Evolutionary conservation across 257 asterid species (phyloP).

Genomic region (Primulina tabacum): DNA sequence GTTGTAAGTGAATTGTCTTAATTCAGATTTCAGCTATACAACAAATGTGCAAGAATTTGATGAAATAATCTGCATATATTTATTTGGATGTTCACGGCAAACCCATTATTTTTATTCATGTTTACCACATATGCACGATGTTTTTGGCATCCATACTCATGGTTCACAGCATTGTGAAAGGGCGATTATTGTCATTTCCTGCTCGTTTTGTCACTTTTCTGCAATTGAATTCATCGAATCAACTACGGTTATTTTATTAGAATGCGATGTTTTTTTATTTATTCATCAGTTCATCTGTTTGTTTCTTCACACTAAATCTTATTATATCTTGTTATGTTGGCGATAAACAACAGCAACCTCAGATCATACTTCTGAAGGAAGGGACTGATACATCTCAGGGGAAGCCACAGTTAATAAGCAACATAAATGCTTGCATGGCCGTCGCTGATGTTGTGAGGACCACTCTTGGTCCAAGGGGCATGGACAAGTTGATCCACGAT

Average conservation of each 20-base stretch:
- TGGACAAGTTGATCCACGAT: slow-evolving; percentile 98
- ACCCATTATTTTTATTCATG: too few relatives aligned
- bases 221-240: not conserved
- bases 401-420: slow-evolving; percentile 87
- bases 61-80: not conserved
- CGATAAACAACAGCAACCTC: slow-evolving; percentile 82
- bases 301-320: slow-evolving; percentile 15
- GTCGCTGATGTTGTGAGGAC: slow-evolving; percentile 86
- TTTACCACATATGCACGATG: too few relatives aligned
- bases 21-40: not conserved
- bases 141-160: not conserved
- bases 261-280: not conserved
- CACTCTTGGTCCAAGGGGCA: slow-evolving; percentile 98
- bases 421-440: slow-evolving; percentile 90
- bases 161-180: not conserved
- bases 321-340: slow-evolving; percentile 8
- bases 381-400: slow-evolving; percentile 99
- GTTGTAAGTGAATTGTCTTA: not conserved
- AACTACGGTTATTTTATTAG: slow-evolving; percentile 3
- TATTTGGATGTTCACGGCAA: not conserved
- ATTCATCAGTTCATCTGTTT: not conserved
- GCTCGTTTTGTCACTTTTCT: not conserved
- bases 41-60: not conserved
- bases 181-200: slow-evolving; percentile 1
- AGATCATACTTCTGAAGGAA: slow-evolving; percentile 91